Evolutionary conservation across 352 stramenopile species (phyloP), one percentile per base, ranked within the genome.

Genomic region (Globisporangium nunn): DNA sequence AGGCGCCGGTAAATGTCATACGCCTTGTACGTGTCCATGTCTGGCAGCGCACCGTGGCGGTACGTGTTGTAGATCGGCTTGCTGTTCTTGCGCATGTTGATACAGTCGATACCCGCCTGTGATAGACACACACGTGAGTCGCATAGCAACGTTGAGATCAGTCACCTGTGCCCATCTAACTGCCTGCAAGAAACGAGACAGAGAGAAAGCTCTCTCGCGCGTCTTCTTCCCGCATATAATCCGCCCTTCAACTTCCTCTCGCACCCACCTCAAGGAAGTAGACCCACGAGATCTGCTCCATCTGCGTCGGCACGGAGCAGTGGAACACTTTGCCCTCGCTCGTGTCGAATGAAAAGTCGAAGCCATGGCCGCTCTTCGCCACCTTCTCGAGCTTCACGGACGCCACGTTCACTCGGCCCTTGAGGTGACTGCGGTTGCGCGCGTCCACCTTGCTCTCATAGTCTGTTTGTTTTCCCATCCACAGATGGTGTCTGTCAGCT

Each of bases 361-460:
- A 92, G 28, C 82, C 85, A 37, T 93, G 78, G 47, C 78, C 75
- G 56, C 77, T 91, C 57, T 88, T 89, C 58, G 78, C 74, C 46
- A 86, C 76, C 57, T 90, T 87, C 40, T 93, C 81, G 41, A 87
- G 46, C 63, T 85, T 85, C 48, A 93, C 85, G 0, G 72, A 81
- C 47, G 72, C 70, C 46, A 95, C 74, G 50, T 91, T 86, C 54
- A 95, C 85, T 44, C 85, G 78, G 47, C 85, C 85, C 59, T 95
- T 95, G 33, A 95, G 62, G 52, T 93, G 84, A 52, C 77, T 86
- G 28, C 83, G 82, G 62, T 95, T 92, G 54, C 82, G 85, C 56
- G 85, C 85, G 58, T 95, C 85, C 49, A 91, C 83, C 52, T 95
- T 95, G 66, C 81, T 93, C 58, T 95, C 85, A 57, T 95, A 95